phyloP scores from a whole-genome alignment of 495 filamentous ascomycete genomes.

The Talaromyces wortmannii region DNA sequence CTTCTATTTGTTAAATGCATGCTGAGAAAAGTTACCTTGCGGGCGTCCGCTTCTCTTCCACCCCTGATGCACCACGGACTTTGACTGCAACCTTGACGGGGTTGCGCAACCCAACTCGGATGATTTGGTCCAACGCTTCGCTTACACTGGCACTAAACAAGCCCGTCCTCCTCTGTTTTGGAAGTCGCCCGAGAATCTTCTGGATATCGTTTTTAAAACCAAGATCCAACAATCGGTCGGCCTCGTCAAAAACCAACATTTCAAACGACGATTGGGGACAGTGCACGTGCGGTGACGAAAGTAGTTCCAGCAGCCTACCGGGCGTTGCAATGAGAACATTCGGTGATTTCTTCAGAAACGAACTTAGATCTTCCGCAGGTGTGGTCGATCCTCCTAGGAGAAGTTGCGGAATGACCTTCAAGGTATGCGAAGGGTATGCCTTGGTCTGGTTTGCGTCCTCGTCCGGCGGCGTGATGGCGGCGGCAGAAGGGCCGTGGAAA shows the following conservation, averaged over 20 bases:
- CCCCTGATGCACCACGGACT: conserved; percentile 68
- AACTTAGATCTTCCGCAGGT: conserved; percentile 74
- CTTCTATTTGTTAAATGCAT: neutral
- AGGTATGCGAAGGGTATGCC: conserved; percentile 37
- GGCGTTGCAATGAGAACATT: conserved; percentile 87
- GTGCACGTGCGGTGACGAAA: conserved; percentile 87
- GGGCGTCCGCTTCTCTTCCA: conserved; percentile 82
- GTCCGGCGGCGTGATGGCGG: conserved; percentile 44
- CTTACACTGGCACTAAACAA: conserved; percentile 89
- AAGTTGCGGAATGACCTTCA: conserved; percentile 74
- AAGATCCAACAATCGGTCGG: conserved; percentile 86
- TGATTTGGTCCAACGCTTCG: conserved; percentile 85
- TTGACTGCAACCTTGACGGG: conserved; percentile 90
- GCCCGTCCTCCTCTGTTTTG: conserved; percentile 89
- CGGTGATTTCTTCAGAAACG: conserved; percentile 71
- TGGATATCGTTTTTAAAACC: conserved; percentile 90
- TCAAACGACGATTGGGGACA: conserved; percentile 85
- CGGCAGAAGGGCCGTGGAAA: conserved; percentile 75
- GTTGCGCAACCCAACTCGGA: conserved; percentile 87
- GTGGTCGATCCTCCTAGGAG: conserved; percentile 82
- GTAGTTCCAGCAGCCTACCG: conserved; percentile 78
- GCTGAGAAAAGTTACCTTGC: conserved; percentile 39
- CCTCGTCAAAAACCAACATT: conserved; percentile 87
- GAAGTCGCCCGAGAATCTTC: conserved; percentile 73
- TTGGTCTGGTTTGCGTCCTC: conserved; percentile 47